Base-by-base conservation (phyloP, 164 flowering plant genomes). In the Berberis vulgaris region DNA sequence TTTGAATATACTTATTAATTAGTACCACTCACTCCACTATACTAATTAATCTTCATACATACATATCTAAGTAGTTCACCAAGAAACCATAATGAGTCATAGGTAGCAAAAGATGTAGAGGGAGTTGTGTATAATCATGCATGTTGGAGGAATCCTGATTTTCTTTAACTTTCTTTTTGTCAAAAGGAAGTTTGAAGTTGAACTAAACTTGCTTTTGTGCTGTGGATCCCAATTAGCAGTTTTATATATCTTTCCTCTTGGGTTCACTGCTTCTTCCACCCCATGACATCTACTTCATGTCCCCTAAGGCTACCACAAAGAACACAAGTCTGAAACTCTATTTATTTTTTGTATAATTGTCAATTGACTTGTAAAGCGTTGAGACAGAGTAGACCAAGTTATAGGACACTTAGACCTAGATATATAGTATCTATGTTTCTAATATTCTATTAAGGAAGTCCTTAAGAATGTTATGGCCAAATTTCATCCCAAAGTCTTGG, bases 321-420 rank as follows among this genome's bases (percentile, higher is more conserved):
- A 52, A 52, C 54, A 52, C 10, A 10, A 11, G 54, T 52, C 54
- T 26, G 26, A 26, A 26, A 26, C 26, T 52, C n/a, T 52, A 52
- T 10, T 7, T 52, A 6, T 4, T 9, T 4, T 52, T 52, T 52
- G n/a, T 52, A 52, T 52, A 10, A 52, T 52, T 52, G 54, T 3
- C 54, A 7, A 10, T 52, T 52, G 54, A 52, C 54, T 10, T 52
- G 54, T 52, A 52, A 52, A 52, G 54, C 13, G 10, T 52, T 52
- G 54, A 52, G 54, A 52, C 54, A 52, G 54, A 52, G 54, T 52
- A 52, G 54, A 26, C 54, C 54, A 52, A n/a, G 54, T 52, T 52
- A 52, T 12, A 52, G 54, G 8, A 12, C 54, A 52, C 5, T 10
- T 52, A 10, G n/a, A 10, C 4, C n/a, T 7, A 7, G n/a, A 7